Evolutionary conservation across 176 grass and related monocot genomes (phyloP).

Genomic region (Zizania latifolia): DNA sequence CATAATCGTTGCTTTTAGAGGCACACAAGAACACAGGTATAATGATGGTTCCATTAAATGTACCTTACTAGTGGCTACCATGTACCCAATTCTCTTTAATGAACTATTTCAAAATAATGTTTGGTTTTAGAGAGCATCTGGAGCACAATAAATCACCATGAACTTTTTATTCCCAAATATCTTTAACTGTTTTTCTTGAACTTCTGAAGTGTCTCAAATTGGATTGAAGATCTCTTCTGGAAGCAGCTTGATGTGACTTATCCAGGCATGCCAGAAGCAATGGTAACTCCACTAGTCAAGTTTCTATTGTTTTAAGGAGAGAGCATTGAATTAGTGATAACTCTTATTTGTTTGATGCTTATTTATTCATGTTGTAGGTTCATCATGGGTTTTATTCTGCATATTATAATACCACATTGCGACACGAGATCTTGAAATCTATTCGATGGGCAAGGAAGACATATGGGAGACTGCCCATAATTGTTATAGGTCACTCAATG

Average conservation of each 20-base stretch:
- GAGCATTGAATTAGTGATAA: conserved; percentile 18
- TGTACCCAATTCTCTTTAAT: neutral
- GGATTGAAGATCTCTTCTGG: conserved; percentile 96
- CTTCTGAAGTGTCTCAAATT: conserved; percentile 53
- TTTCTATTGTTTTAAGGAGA: conserved; percentile 2
- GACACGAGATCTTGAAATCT: conserved; percentile 49
- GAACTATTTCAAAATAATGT: neutral
- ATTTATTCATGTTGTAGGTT: conserved; percentile 44
- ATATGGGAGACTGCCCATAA: conserved; percentile 61
- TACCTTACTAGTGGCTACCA: neutral
- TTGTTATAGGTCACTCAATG: conserved; percentile 86
- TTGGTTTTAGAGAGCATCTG: neutral
- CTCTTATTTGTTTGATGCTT: neutral
- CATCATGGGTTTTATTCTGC: conserved; percentile 89
- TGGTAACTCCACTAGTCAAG: conserved; percentile 29
- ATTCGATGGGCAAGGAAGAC: conserved; percentile 49
- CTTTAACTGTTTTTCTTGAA: neutral
- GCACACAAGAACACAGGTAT: conserved; percentile 84
- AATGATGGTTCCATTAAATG: neutral
- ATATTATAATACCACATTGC: conserved; percentile 75
- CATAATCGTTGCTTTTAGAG: conserved; percentile 87
- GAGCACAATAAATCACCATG: neutral
- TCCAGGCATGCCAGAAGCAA: conserved; percentile 91
- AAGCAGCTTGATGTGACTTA: conserved; percentile 94
- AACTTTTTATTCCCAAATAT: neutral